Conservation (phyloP, 1,284 basidiomycete genomes). For the Meira nashicola region DNA sequence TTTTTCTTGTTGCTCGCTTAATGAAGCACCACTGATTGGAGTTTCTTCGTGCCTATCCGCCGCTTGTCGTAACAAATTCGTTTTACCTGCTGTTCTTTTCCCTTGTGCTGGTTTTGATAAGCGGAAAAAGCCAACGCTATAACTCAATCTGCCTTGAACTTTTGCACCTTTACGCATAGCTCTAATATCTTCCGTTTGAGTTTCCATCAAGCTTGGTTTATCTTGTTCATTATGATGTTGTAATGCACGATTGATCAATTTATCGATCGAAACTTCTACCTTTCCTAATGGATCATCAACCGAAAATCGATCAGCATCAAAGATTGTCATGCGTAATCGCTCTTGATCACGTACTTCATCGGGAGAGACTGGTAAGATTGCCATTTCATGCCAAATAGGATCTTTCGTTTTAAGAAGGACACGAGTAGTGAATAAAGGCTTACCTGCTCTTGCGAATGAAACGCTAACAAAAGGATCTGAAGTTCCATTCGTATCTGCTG, state of each 20-base stretch:
- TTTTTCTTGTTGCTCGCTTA: background rate
- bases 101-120: slow-evolving; percentile 28
- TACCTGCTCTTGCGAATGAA: slow-evolving; percentile 37
- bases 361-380: slow-evolving; percentile 34
- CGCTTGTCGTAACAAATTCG: slow-evolving; percentile 25
- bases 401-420: slow-evolving; percentile 31
- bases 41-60: slow-evolving; percentile 7
- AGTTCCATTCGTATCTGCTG: slow-evolving; percentile 37
- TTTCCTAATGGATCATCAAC: slow-evolving; percentile 47
- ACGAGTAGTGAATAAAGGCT: slow-evolving; percentile 38
- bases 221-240: background rate
- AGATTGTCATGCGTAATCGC: slow-evolving; percentile 35
- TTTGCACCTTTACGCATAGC: slow-evolving; percentile 32
- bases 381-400: slow-evolving; percentile 43
- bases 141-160: slow-evolving; percentile 37
- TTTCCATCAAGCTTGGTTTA: slow-evolving; percentile 31
- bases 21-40: background rate
- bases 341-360: slow-evolving; percentile 45
- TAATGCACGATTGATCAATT: slow-evolving; percentile 21
- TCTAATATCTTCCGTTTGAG: slow-evolving; percentile 26
- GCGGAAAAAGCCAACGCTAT: slow-evolving; percentile 40
- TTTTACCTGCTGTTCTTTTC: slow-evolving; percentile 21
- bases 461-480: slow-evolving; percentile 45
- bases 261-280: slow-evolving; percentile 35
- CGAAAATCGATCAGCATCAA: slow-evolving; percentile 48